Percentiles rank a stretch among this genome's conserved stretches.
Conservation (phyloP, 257 asterid genomes). For the Osmanthus fragrans region DNA sequence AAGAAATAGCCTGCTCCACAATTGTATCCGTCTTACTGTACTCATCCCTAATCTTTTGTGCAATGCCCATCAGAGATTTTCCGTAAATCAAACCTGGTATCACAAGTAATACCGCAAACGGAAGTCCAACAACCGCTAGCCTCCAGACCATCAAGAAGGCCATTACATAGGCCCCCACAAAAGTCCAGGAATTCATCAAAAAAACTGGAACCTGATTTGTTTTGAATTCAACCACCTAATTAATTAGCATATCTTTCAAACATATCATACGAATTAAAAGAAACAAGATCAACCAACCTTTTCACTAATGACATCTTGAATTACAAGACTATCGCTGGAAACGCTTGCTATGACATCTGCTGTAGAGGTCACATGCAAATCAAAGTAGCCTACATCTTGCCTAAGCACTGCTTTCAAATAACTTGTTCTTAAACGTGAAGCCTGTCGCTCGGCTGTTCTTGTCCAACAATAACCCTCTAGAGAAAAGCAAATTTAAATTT, state of each 20-base stretch:
- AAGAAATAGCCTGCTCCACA: conserved; percentile 82
- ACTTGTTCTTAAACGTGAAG: conserved; percentile 63
- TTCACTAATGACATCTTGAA: conserved; percentile 87
- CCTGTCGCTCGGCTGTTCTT: conserved; percentile 93
- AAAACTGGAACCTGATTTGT: conserved; percentile 65
- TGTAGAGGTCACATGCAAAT: conserved; percentile 78
- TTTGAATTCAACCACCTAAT: not conserved
- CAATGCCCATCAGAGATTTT: conserved; percentile 64
- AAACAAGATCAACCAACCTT: conserved; percentile 46
- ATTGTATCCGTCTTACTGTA: conserved; percentile 61
- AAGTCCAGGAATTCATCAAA: conserved; percentile 69
- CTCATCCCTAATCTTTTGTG: conserved; percentile 63
- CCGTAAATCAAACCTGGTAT: conserved; percentile 92
- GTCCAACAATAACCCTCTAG: conserved; percentile 98
- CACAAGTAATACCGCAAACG: conserved; percentile 59
- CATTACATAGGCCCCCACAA: conserved; percentile 58
- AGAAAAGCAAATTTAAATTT: not conserved
- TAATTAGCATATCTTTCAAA: not conserved
- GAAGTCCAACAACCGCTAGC: conserved; percentile 71
- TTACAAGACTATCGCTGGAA: conserved; percentile 77
- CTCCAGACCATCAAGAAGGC: conserved; percentile 77
- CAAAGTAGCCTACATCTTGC: conserved; percentile 94
- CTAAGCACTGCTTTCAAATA: conserved; percentile 86
- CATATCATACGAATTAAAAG: not conserved
- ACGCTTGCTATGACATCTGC: conserved; percentile 81